A percentile compares a stretch with the other conserved stretches of the same genome.
phyloP scores from a whole-genome alignment of 1,284 basidiomycete species.

The Puccinia triticina region DNA sequence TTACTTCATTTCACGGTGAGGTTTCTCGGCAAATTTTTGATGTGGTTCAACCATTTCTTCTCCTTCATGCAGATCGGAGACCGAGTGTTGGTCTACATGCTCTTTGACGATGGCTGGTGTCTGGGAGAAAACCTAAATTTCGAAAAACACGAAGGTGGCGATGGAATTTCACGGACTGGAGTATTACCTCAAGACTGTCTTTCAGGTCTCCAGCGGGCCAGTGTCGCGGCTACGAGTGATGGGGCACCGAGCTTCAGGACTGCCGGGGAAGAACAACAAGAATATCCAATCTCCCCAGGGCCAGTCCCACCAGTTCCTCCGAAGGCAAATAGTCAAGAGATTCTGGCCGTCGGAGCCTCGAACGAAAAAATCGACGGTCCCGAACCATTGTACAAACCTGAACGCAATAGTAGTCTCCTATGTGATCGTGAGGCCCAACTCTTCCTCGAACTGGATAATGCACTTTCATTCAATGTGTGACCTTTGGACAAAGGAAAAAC shows the following conservation, averaged over 20 bases:
- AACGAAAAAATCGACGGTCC: background rate
- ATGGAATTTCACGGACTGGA: conserved; percentile 6
- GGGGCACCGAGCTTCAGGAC: background rate
- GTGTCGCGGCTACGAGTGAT: background rate
- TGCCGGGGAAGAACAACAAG: background rate
- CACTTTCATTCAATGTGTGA: background rate
- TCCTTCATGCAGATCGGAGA: conserved; percentile 25
- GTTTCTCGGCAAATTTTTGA: background rate
- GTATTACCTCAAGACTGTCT: conserved; percentile 46
- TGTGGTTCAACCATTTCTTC: background rate
- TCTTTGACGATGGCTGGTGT: conserved; percentile 52
- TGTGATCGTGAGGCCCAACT: conserved; percentile 30
- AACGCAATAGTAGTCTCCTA: conserved; percentile 13
- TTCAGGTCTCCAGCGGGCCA: conserved; percentile 3
- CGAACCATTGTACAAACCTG: background rate
- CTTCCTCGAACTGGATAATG: conserved; percentile 27
- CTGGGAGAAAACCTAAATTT: conserved; percentile 36
- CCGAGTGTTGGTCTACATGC: conserved; percentile 30
- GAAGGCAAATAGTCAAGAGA: background rate
- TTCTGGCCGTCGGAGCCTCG: background rate
- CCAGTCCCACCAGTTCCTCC: background rate
- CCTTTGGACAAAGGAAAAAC: background rate
- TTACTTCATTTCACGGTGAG: background rate
- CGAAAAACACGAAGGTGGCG: background rate
- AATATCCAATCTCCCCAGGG: background rate